Percentiles rank a stretch among this genome's conserved stretches.
phyloP scores from a whole-genome alignment of 208 protist species.

The Leishmania tropica region DNA sequence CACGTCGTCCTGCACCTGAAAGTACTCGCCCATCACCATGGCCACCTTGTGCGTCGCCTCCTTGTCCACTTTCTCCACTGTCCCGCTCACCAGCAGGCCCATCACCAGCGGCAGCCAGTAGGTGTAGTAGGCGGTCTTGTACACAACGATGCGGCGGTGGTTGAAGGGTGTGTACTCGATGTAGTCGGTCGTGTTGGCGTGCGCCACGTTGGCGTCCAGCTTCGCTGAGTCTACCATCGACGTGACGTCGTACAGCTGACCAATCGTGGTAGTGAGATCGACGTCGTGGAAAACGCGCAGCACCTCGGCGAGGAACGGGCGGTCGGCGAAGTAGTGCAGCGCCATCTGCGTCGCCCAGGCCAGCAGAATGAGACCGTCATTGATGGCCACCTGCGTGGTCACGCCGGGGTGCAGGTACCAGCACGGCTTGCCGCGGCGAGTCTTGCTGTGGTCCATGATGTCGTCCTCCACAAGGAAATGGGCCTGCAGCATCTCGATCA shows the following conservation, averaged over 20 bases:
- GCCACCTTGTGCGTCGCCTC: constrained; percentile 76
- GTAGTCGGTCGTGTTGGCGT: constrained; percentile 78
- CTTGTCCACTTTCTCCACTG: constrained; percentile 59
- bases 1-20: constrained; percentile 98
- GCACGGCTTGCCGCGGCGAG: constrained; percentile 95
- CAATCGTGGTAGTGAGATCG: constrained; percentile 94
- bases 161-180: constrained; percentile 86
- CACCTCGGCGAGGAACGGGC: constrained; percentile 87
- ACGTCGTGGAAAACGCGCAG: constrained; percentile 93
- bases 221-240: constrained; percentile 91
- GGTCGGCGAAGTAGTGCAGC: constrained; percentile 89
- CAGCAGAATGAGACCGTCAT: constrained; percentile 96
- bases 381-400: constrained; percentile 93
- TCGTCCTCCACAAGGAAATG: constrained; percentile 98
- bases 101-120: constrained; percentile 96
- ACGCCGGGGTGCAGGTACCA: constrained; percentile 95
- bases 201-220: constrained; percentile 75
- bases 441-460: constrained; percentile 96
- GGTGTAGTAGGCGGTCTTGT: constrained; percentile 98
- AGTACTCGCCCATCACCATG: constrained; percentile 96
- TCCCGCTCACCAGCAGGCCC: constrained; percentile 92
- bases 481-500: constrained; percentile 95
- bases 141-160: constrained; percentile 94
- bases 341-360: constrained; percentile 92
- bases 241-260: constrained; percentile 96